Percentiles rank a stretch among this genome's conserved stretches.
Conservation (phyloP, 2,329 filamentous ascomycete genomes). For the Claviceps arundinis region DNA sequence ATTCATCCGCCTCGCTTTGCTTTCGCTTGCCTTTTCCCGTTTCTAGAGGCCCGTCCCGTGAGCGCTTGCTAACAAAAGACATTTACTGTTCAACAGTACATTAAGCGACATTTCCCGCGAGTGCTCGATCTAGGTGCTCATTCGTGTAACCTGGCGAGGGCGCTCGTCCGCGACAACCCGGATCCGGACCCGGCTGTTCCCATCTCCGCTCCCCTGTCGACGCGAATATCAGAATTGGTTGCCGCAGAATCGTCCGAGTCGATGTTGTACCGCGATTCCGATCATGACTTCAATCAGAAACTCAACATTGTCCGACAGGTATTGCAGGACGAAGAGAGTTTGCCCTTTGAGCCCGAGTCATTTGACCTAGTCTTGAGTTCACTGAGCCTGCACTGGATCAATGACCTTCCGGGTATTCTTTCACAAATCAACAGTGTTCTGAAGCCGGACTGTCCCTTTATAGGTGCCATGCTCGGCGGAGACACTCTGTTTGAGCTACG, state of each 20-base stretch:
- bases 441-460: slow-evolving; percentile 82
- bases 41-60: background rate
- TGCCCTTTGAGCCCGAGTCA: slow-evolving; percentile 61
- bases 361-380: slow-evolving; percentile 90
- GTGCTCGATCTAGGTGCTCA: slow-evolving; percentile 92
- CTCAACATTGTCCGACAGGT: slow-evolving; percentile 63
- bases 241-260: slow-evolving; percentile 70
- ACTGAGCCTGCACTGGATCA: slow-evolving; percentile 91
- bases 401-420: slow-evolving; percentile 78
- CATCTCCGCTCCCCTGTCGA: slow-evolving; percentile 51
- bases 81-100: slow-evolving; percentile 45
- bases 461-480: slow-evolving; percentile 92
- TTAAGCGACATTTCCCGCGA: slow-evolving; percentile 73
- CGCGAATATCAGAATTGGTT: slow-evolving; percentile 59
- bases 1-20: background rate
- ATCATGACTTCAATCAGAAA: slow-evolving; percentile 59
- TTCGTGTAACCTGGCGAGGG: slow-evolving; percentile 83
- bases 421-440: slow-evolving; percentile 75
- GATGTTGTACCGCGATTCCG: slow-evolving; percentile 68
- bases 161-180: slow-evolving; percentile 57
- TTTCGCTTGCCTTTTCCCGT: background rate
- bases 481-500: slow-evolving; percentile 90
- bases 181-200: slow-evolving; percentile 45
- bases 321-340: slow-evolving; percentile 56
- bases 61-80: background rate